Conservation (phyloP, 768 basidiomycete genomes). For the Boletellus ananas region DNA sequence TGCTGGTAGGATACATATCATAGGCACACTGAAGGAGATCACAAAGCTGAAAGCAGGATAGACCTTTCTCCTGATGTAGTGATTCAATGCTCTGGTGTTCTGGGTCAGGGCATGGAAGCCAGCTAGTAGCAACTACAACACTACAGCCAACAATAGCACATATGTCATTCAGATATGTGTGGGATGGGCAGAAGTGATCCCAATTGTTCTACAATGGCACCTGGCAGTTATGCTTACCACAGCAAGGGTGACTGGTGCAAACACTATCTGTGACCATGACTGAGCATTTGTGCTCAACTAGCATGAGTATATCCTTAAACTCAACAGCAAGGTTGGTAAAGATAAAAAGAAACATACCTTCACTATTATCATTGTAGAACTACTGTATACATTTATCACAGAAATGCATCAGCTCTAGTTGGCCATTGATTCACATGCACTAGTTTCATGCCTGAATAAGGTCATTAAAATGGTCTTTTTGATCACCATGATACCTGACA, state of each 20-base stretch:
- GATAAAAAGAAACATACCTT: neutral
- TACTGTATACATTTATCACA: slow-evolving; percentile 1
- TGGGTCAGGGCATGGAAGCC: neutral
- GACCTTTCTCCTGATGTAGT: neutral
- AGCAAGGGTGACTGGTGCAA: slow-evolving; percentile 7
- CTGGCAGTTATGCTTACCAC: neutral
- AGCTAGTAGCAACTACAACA: neutral
- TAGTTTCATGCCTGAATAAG: neutral
- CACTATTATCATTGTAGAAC: neutral
- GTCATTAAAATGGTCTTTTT: neutral
- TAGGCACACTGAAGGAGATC: neutral
- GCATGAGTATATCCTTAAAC: too few relatives aligned
- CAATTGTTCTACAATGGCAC: neutral
- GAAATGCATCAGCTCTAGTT: neutral
- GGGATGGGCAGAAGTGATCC: neutral
- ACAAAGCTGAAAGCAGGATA: slow-evolving; percentile 2
- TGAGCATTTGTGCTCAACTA: neutral
- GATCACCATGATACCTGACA: neutral
- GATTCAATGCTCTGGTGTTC: neutral
- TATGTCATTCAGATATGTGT: accelerated
- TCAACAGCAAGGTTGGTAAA: too few relatives aligned
- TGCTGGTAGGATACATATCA: neutral
- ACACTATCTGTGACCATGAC: neutral
- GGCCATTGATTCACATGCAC: neutral
- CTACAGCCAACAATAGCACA: neutral